Evolutionary conservation across 331 rosid species (phyloP), one percentile per base, ranked within the genome.

Genomic region (Malus hybrid): DNA sequence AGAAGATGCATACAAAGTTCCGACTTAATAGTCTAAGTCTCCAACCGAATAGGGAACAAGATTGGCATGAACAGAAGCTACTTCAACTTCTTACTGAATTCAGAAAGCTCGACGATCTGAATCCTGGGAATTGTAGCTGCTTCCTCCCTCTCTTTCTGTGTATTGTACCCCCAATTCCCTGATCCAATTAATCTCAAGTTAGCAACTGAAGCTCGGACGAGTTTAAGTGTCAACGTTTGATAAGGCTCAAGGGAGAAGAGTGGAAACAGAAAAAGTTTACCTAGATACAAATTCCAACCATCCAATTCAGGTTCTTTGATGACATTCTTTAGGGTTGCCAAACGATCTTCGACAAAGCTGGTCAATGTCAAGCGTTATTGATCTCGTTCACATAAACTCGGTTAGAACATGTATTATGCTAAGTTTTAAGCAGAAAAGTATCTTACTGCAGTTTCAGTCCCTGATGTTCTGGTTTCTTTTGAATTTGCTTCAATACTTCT

Each of bases 141-240:
- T 84, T 90, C 97, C 34, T 87, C 92, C 89, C 93, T 88, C 87
- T 91, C 97, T 77, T 87, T 85, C 63, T 39, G 77, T n/a, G 98
- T 93, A 82, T 93, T 93, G 85, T 91, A 93, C 24, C 98, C 98
- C 97, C 97, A 93, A 66, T 87, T 78, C 80, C 87, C 95, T 93
- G 83, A 70, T 71, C 73, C 72, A 86, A 66, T 24, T 20, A 15
- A 79, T 61, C 29, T 48, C 55, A 32, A 61, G 58, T 74, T 56
- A 79, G 79, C 74, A 79, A 56, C 60, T 32, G 44, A 44, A 50
- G 14, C 1, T 44, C 60, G 5, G 22, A 70, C 22, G 56, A 68
- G 52, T 76, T 44, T 10, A 19, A n/a, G 29, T 20, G 77, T 77
- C 14, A 48, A 7, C 22, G 30, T 28, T 24, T 24, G 52, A 42